Base-by-base conservation (phyloP, 169 alveolate genomes). In the Perkinsus chesapeaki region DNA sequence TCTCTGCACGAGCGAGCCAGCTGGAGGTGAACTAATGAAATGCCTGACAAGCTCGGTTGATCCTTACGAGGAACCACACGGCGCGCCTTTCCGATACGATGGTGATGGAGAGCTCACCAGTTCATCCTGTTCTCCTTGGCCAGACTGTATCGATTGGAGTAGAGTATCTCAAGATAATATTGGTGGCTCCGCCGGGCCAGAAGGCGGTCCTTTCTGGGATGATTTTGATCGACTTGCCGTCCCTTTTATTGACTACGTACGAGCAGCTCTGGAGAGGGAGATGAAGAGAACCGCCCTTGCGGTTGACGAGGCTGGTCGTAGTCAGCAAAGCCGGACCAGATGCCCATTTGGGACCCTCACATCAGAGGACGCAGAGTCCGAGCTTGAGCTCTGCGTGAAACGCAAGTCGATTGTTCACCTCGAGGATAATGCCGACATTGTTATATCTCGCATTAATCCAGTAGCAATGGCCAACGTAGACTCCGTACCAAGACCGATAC, bases 261-360 rank as follows among this genome's bases (percentile, higher is more conserved):
- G 48, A 3, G 92, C 37, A 7, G 72, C 92, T 0, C 5, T 91
- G 19, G 48, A 39, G 92, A 39, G 72, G 34, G 92, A 91, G 60
- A 91, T 39, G 92, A 3, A 39, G 12, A 91, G 36, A 19, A 60
- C 82, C 1, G 82, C 82, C 27, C 12, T 34, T 1, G 82, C 12
- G 7, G 27, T 60, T 16, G 82, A 60, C 31, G 73, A 91, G 31
- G 10, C 37, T 36, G 48, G 38, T 36, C 73, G 16, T 37, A 39
- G 92, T 27, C 3, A 39, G 20, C 39, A 31, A 16, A 39, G 73
- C 92, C n/a, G 12, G n/a, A 38, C 92, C 20, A 19, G 92, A 19
- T 91, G 92, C 47, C 92, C 92, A 0, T 91, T 39, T 19, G 92
- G 92, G 34, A 91, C 92, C 39, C 39, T 91, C 73, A 91, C 92